A percentile compares a stretch with the other conserved stretches of the same genome.
Conservation (phyloP, 345 rosid species). For the Nephelium lappaceum region DNA sequence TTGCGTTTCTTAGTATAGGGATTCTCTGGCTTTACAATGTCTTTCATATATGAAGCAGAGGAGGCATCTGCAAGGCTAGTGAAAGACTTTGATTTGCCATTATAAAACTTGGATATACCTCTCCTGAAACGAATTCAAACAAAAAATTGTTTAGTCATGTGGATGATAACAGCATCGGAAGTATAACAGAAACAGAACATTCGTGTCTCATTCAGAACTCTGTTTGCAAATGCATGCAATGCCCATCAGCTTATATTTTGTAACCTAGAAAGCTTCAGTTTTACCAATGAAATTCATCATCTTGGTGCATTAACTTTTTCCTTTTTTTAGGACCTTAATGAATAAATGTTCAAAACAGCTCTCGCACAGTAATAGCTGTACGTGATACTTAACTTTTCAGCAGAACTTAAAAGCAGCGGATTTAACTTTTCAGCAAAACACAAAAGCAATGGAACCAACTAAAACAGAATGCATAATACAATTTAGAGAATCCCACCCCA, state of each 20-base stretch:
- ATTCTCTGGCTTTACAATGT: slow-evolving; percentile 47
- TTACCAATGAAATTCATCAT: not conserved
- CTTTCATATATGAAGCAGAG: slow-evolving; percentile 30
- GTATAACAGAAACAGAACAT: not conserved
- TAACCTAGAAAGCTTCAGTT: not conserved
- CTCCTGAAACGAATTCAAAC: slow-evolving; percentile 32
- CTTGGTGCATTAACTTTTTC: not conserved
- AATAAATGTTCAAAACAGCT: not conserved
- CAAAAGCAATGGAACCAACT: not conserved
- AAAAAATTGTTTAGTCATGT: not conserved
- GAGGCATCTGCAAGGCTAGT: slow-evolving; percentile 48
- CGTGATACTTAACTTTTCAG: not conserved
- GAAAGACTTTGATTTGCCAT: slow-evolving; percentile 53
- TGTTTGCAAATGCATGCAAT: not conserved
- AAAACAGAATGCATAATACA: not conserved
- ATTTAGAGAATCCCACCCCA: not conserved
- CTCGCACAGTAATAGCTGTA: not conserved
- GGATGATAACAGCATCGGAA: not conserved
- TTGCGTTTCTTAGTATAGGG: slow-evolving; percentile 40
- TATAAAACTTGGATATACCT: slow-evolving; percentile 48
- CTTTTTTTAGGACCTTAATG: not conserved
- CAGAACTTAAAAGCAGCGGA: not conserved
- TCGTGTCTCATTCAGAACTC: not conserved
- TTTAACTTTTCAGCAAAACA: not conserved
- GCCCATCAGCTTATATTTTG: not conserved